Base-by-base conservation (phyloP, 2,329 filamentous ascomycete species). In the Plenodomus tracheiphilus region DNA sequence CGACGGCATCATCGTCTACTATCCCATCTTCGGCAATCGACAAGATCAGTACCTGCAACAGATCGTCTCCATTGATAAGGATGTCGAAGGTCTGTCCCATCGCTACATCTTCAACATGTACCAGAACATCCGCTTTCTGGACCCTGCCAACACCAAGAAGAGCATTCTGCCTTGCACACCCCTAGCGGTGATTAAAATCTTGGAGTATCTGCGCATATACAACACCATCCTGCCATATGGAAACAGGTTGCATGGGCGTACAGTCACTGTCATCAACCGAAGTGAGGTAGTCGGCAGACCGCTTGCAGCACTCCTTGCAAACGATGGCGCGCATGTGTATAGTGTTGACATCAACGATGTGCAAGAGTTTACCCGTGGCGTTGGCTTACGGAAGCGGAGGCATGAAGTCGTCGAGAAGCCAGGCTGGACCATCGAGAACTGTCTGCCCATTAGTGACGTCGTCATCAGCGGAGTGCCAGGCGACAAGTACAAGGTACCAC, bases 31-130 rank as follows among this genome's bases (percentile, higher is more conserved):
- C 74, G 88, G 91, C 77, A 87, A 86, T 43, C 82, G 85, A 21
- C 91, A 96, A 74, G 94, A 99, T 75, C 88, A 89, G 73, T 97
- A 97, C 74, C 85, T 99, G 59, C 93, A 97, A 76, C 92, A 97
- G 77, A 90, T 95, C 2, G 91, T 97, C 47, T 86, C 90, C 47
- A 82, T 96, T 37, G 77, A 83, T 73, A 97, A 99, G 75, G 94
- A 99, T 67, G 93, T 99, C 59, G 94, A 99, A 75, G 94, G 94
- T 30, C 84, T 99, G 49, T 91, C 88, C 63, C 93, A 97, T 75
- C 87, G 86, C 69, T 92, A 97, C 77, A 88, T 97, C 68, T 92
- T 93, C 83, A 99, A 99, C 82, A 97, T 99, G 92, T 99, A 97
- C 77, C 89, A 97, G 79, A 99, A 99, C 77, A 85, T 96, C 65